Base-by-base conservation (phyloP, 164 flowering plant genomes). In the Vitis riparia region DNA sequence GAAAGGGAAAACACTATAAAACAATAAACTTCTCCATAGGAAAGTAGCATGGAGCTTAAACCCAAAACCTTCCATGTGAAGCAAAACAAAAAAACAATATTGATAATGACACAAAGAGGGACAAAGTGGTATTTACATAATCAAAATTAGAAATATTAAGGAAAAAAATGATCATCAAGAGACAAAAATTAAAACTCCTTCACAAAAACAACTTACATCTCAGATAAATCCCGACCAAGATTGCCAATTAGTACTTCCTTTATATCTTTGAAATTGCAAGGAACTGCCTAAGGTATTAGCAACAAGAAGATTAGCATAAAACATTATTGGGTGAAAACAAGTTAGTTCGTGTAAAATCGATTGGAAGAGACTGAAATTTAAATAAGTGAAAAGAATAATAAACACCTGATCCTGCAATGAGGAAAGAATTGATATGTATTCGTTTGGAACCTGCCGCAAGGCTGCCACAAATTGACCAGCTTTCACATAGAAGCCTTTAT, bases 391-490 rank as follows among this genome's bases (percentile, higher is more conserved):
- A 37, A 51, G n/a, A 59, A 12, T 30, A 56, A 53, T 16, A 62
- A 51, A 57, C 72, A 91, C 98, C 94, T 93, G 84, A 82, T 95
- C 97, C 71, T 93, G 97, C 75, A 95, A 73, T 23, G 93, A 85
- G 11, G 98, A 88, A 67, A 95, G 92, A 44, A 84, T 81, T 12
- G 82, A 80, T 1, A 89, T 76, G 81, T 91, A 95, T 67, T 95
- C 99, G 62, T 77, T 84, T 15, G 99, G 99, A 58, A 87, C 84
- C 68, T 87, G 88, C 48, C 88, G 80, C 77, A 89, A 1, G 16
- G 97, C 84, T 59, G 89, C 92, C 81, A 82, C 88, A 82, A 93
- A 95, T 72, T 95, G 99, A 53, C 93, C 98, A 75, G 97, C 98
- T 85, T 95, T 95, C 51, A 89, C 87, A 78, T 95, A 95, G 68